Base-by-base conservation (phyloP, 1,284 basidiomycete species). In the Trametes pubescens region DNA sequence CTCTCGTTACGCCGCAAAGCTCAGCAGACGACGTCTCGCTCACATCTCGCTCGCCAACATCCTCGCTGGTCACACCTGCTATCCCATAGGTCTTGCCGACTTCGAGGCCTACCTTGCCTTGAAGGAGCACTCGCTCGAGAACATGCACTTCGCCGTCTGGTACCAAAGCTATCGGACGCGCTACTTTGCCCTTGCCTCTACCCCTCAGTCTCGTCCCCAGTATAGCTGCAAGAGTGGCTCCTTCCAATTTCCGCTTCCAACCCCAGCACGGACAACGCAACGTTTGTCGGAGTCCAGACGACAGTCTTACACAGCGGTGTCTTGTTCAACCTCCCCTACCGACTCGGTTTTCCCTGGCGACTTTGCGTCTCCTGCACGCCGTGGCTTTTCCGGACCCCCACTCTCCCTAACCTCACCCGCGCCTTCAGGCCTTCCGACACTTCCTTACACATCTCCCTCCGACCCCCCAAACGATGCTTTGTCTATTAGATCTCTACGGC, bases 101-200 rank as follows among this genome's bases (percentile, higher is more conserved):
- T 79, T 80, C 61, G 80, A 82, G 65, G 70, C 71, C 8, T 78
- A 80, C 61, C 74, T 81, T 24, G 71, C 72, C 13, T 74, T 75
- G 64, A 72, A 79, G 65, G 79, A 81, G 61, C 73, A 78, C 63
- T 75, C 79, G 13, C 61, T 80, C 4, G 80, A 81, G 70, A 77
- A 79, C 57, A 74, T 82, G 9, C 80, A 80, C 51, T 82, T 81
- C 59, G 67, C 80, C 38, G 75, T 81, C 38, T 82, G 80, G 80
- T 81, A 76, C 66, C 78, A 78, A 71, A 77, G 79, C 64, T 82
- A 81, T 66, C 75, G 75, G 29, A 59, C 67, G 26, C 75, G 78
- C 4, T 82, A 79, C 67, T 69, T 77, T 34, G 73, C 72, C 13
- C 71, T 78, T 34, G 57, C 63, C n/a, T 67, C 51, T 18, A 3